phyloP scores from a whole-genome alignment of 1,139 yeast species.

The Arxiozyma bovina region DNA sequence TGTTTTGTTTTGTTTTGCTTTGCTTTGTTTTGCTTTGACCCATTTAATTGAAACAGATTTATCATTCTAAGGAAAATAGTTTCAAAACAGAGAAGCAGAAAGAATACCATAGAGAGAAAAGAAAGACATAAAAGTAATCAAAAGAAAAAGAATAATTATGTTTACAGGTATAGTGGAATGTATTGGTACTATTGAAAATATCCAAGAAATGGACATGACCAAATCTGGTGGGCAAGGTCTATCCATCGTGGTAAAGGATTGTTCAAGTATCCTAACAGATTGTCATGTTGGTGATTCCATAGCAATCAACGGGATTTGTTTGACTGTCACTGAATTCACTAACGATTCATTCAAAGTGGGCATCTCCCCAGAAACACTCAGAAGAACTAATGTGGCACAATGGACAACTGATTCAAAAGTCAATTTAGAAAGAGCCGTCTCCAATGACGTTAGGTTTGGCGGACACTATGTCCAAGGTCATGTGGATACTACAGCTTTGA shows the following conservation, averaged over 20 bases:
- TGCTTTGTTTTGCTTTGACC: no score
- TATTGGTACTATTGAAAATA: conserved; percentile 44
- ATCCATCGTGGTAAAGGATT: conserved; percentile 57
- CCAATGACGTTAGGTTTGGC: conserved; percentile 73
- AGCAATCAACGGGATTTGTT: conserved; percentile 78
- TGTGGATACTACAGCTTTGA: conserved; percentile 78
- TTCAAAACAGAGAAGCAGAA: no score
- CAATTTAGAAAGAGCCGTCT: conserved; percentile 85
- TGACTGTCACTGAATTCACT: conserved; percentile 82
- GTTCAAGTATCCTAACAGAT: conserved; percentile 57
- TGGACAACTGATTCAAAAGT: conserved; percentile 48
- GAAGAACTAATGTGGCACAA: conserved; percentile 66
- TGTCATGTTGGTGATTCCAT: conserved; percentile 91
- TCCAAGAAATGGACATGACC: conserved; percentile 41
- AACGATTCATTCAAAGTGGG: conserved; percentile 70
- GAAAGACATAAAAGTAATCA: background rate
- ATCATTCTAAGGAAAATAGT: no score
- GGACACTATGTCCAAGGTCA: conserved; percentile 98
- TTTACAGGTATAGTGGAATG: conserved; percentile 90
- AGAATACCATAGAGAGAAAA: no score
- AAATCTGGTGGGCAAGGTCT: conserved; percentile 73
- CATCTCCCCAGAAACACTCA: conserved; percentile 83
- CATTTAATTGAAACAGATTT: no score
- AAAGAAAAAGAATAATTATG: conserved; percentile 38
- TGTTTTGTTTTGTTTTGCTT: no score